Conservation (phyloP, 2,329 filamentous ascomycete species). For the Beauveria sp. region DNA sequence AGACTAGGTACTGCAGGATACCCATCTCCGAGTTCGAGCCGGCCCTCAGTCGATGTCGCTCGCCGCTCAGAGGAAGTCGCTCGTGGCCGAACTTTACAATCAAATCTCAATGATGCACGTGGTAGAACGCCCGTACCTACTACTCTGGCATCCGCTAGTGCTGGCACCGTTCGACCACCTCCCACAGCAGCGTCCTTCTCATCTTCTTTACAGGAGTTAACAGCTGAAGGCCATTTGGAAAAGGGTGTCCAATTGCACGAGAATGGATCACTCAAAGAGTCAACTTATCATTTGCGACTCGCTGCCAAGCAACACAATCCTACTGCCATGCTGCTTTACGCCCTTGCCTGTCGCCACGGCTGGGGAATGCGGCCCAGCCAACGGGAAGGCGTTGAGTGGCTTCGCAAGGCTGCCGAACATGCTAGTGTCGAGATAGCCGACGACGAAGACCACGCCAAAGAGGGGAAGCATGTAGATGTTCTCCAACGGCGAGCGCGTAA, state of each 20-base stretch:
- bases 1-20: constrained; percentile 30
- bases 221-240: constrained; percentile 79
- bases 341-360: constrained; percentile 87
- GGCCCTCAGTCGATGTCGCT: constrained; percentile 36
- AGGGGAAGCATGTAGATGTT: constrained; percentile 56
- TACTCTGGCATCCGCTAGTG: constrained; percentile 42
- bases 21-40: constrained; percentile 36
- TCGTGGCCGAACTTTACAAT: constrained; percentile 37
- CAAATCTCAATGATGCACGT: constrained; percentile 32
- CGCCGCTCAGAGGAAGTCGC: constrained; percentile 42
- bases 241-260: constrained; percentile 90
- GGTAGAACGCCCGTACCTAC: constrained; percentile 40
- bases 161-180: constrained; percentile 40
- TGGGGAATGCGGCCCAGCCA: constrained; percentile 97
- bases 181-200: constrained; percentile 37
- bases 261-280: constrained; percentile 79
- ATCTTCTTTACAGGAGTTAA: constrained; percentile 59
- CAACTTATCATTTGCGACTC: constrained; percentile 88
- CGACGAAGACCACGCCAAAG: constrained; percentile 61
- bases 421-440: constrained; percentile 77
- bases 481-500: constrained; percentile 73
- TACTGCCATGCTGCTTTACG: constrained; percentile 93
- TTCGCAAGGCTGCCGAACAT: constrained; percentile 81
- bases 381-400: constrained; percentile 82
- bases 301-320: constrained; percentile 80